phyloP scores from a whole-genome alignment of 306 rosid genomes.

The Dryas drummondii region DNA sequence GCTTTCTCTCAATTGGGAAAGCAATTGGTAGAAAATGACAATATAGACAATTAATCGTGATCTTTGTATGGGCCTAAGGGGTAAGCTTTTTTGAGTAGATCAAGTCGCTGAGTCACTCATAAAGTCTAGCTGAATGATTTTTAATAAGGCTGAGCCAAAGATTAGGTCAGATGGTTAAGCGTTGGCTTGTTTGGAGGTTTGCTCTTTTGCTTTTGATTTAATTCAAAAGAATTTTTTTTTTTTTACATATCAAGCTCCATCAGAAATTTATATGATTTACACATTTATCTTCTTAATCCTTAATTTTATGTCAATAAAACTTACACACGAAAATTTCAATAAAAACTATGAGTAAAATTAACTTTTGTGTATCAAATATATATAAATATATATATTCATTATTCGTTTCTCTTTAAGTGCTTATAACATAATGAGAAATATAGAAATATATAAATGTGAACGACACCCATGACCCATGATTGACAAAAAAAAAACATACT shows the following conservation, averaged over 20 bases:
- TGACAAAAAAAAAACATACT: no score
- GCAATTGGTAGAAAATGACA: constrained; percentile 1
- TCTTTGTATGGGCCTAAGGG: not conserved
- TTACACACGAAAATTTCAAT: no score
- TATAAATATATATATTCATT: no score
- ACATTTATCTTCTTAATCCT: no score
- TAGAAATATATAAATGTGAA: no score
- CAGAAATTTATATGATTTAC: no score
- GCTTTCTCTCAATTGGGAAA: not conserved
- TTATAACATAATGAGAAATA: no score
- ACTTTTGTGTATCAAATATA: no score
- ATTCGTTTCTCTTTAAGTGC: no score
- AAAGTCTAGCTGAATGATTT: not conserved
- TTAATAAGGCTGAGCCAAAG: not conserved
- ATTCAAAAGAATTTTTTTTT: not conserved
- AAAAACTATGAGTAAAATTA: no score
- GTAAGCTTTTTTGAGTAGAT: not conserved
- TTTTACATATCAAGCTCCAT: not conserved
- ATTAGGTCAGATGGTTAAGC: constrained; percentile 6
- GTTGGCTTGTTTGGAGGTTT: not conserved
- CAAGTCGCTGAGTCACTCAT: not conserved
- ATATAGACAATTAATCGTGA: not conserved
- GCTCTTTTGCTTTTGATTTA: not conserved
- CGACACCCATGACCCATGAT: no score
- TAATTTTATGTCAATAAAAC: no score